Percentiles rank a stretch among this genome's conserved stretches.
phyloP scores from a whole-genome alignment of 139 green algal species.

The Chlamydomonas applanata region DNA sequence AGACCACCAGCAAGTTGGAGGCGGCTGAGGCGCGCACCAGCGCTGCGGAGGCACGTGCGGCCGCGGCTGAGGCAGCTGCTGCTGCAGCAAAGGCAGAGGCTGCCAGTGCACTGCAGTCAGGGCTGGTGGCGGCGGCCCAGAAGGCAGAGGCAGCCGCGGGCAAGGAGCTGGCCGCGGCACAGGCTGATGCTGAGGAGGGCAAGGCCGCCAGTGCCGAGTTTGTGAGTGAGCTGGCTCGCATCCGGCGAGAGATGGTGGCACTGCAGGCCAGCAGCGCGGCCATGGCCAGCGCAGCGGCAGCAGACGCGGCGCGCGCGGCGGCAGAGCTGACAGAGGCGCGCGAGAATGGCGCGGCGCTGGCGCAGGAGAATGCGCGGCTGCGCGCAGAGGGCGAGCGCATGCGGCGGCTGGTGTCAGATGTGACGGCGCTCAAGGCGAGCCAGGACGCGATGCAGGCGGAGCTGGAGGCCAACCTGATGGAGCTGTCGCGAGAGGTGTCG shows the following conservation, averaged over 20 bases:
- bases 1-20: too few relatives aligned
- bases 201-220: not conserved
- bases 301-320: not conserved
- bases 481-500: not conserved
- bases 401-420: not conserved
- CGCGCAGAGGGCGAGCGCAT: not conserved
- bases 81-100: not conserved
- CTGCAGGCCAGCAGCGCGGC: conserved; percentile 19
- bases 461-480: conserved; percentile 5
- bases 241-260: conserved; percentile 11
- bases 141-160: not conserved
- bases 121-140: too few relatives aligned
- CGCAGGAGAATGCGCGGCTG: not conserved
- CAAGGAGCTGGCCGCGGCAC: not conserved
- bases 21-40: too few relatives aligned
- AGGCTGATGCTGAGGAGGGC: not conserved
- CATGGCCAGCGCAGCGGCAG: not conserved
- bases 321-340: not conserved
- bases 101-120: too few relatives aligned
- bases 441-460: conserved; percentile 8
- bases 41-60: too few relatives aligned
- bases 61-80: not conserved
- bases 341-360: not conserved
- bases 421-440: not conserved
- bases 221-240: not conserved